These are phyloP conservation scores for Diversispora eburnea DNA, from an alignment of 192 early-diverging fungal genomes.

Conservation along the genomic window DNA sequence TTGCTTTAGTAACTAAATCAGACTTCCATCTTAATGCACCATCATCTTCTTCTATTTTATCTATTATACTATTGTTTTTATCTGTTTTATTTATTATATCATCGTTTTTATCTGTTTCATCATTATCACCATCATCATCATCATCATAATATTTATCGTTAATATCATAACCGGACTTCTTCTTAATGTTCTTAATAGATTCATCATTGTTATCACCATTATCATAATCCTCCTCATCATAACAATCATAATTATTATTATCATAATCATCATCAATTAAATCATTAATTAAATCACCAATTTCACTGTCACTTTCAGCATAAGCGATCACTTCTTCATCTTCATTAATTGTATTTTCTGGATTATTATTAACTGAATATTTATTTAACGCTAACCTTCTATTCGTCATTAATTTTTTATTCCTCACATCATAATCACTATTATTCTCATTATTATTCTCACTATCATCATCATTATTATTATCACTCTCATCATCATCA, in stretches of 20 bases:
- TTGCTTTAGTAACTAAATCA: conserved; percentile 61
- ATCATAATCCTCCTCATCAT: too few relatives aligned
- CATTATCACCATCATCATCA: conserved; percentile 32
- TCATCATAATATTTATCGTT: conserved; percentile 31
- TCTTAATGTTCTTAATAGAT: too few relatives aligned
- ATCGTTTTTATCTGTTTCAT: conserved; percentile 38
- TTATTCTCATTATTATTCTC: conserved; percentile 45
- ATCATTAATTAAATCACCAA: conserved; percentile 45
- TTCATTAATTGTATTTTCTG: too few relatives aligned
- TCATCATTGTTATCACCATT: too few relatives aligned
- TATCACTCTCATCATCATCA: conserved; percentile 41
- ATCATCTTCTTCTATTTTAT: conserved; percentile 49
- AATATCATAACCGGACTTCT: neutral
- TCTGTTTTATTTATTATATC: conserved; percentile 41
- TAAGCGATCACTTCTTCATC: conserved; percentile 33
- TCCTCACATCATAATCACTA: conserved; percentile 49
- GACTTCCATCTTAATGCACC: conserved; percentile 67
- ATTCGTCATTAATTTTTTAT: too few relatives aligned
- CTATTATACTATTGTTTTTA: conserved; percentile 44
- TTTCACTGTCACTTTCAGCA: conserved; percentile 75
- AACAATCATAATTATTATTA: conserved; percentile 24
- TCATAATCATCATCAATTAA: conserved; percentile 37
- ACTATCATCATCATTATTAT: conserved; percentile 42
- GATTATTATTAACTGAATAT: too few relatives aligned
- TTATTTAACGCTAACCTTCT: too few relatives aligned